These are phyloP conservation scores for Neoarthrinium moseri DNA, from an alignment of 2,329 filamentous ascomycete species.

Conservation along the genomic window DNA sequence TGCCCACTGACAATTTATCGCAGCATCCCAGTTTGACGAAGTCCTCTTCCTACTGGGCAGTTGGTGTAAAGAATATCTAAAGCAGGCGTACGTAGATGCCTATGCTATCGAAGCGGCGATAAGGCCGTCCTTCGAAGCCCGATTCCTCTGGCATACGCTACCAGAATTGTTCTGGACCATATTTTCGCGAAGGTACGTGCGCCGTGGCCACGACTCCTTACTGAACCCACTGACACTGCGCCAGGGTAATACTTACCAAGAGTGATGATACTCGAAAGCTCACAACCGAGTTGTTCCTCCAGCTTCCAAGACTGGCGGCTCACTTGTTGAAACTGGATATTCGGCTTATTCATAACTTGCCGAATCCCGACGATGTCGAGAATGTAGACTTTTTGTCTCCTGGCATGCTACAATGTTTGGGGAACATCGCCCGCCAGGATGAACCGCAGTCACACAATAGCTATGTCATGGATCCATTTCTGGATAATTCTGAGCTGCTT, in stretches of 20 bases:
- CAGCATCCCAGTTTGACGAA: constrained; percentile 37
- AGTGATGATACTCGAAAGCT: constrained; percentile 25
- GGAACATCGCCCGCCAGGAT: constrained; percentile 33
- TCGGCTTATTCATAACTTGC: constrained; percentile 26
- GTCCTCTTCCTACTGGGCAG: constrained; percentile 41
- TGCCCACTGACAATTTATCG: constrained; percentile 38
- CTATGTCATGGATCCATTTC: constrained; percentile 23
- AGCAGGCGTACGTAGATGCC: constrained; percentile 34
- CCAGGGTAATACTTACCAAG: constrained; percentile 17
- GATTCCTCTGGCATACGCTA: constrained; percentile 50
- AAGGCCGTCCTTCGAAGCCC: constrained; percentile 43
- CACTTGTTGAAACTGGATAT: constrained; percentile 52
- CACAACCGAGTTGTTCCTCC: constrained; percentile 30
- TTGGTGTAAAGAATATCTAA: constrained; percentile 52
- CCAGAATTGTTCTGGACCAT: constrained; percentile 48
- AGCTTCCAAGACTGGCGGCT: constrained; percentile 49
- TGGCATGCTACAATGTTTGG: constrained; percentile 45
- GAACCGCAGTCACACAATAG: constrained; percentile 28
- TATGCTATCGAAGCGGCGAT: constrained; percentile 29
- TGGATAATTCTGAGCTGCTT: constrained; percentile 38
- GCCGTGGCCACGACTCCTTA: neutral
- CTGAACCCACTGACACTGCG: constrained; percentile 11
- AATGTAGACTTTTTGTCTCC: constrained; percentile 41
- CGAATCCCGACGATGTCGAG: constrained; percentile 24
- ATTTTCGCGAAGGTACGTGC: constrained; percentile 41